Base-by-base conservation (phyloP, 257 asterid genomes). In the Leptodermis oblonga region DNA sequence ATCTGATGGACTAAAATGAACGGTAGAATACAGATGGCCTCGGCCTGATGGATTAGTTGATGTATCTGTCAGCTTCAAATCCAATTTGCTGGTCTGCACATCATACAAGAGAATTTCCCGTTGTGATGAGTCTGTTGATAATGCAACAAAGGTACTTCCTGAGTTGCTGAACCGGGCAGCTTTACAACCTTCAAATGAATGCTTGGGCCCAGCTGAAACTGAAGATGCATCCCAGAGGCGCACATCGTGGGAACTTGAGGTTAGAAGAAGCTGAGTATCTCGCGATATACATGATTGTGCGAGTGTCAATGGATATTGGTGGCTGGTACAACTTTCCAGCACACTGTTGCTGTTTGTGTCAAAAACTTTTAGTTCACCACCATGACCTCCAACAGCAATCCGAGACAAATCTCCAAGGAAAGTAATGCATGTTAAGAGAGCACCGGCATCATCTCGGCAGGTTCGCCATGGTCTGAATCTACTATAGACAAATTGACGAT, bases 401-500 rank as follows among this genome's bases (percentile, higher is more conserved):
- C 86, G 90, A 10, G 97, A 84, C 76, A 93, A 81, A 78, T 91
- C 98, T 34, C 95, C 96, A 43, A 94, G 94, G 73, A 91, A 91
- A 68, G 97, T 63, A 71, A 87, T 74, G 76, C 97, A 94, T 9
- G 98, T 94, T 63, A 87, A 75, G 42, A 87, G 88, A 62, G 87
- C 77, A 82, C 85, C 81, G 26, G 70, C 71, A 60, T 89, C 97
- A 72, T 91, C 97, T 61, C 97, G 85, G 81, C 97, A 94, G 70
- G 90, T 91, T 77, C 99, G 74, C 97, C 99, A 94, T 6, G 99
- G 99, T 77, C 99, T 83, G 80, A 94, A 91, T 74, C 99, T 84
- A 77, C 97, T 86, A 62, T 89, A 94, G 34, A 91, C 96, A 46
- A 91, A 91, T 63, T 94, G 99, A 14, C 97, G 90, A 77, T 94